Evolutionary conservation across 1,284 basidiomycete genomes (phyloP), one percentile per base, ranked within the genome.

Genomic region (Nidula niveotomentosa): DNA sequence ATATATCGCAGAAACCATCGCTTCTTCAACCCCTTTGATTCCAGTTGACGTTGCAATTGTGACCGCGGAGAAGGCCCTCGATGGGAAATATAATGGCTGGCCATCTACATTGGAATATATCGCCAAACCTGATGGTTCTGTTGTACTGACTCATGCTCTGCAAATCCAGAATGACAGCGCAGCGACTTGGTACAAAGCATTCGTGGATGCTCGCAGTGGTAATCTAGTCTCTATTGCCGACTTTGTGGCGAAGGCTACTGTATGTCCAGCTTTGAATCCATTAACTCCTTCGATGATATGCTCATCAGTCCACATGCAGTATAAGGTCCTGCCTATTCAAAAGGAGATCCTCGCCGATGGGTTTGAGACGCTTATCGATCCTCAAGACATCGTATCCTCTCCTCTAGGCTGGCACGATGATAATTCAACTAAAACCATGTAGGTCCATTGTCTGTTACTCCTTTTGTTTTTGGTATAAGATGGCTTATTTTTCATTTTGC

Each of bases 121-220:
- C 47, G 73, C 69, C 30, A 72, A 70, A 56, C 67, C 73, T 13
- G 76, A 79, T 57, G 77, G 77, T n/a, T 73, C 75, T 13, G 74
- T 79, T 48, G 75, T 76, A 37, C 75, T 81, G 43, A 75, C 76
- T 1, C 76, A 83, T 60, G 80, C 60, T 67, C 73, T 23, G 77
- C 78, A 43, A 75, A 77, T 44, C 86, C 80, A 81, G n/a, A n/a
- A n/a, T n/a, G n/a, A n/a, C n/a, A n/a, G n/a, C n/a, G n/a, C n/a
- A n/a, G n/a, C n/a, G n/a, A n/a, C n/a, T n/a, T n/a, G n/a, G n/a
- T 78, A 80, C 62, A 83, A 86, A 66, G 83, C 83, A 1, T 84
- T 80, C 62, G 77, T 85, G 51, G 81, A 84, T 60, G 80, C 81
- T 6, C 74, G 78, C 58, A 69, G 73, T 33, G 78, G 78, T 41